These are phyloP conservation scores for Spathaspora girioi DNA, from an alignment of 805 yeast genomes.

Conservation along the genomic window DNA sequence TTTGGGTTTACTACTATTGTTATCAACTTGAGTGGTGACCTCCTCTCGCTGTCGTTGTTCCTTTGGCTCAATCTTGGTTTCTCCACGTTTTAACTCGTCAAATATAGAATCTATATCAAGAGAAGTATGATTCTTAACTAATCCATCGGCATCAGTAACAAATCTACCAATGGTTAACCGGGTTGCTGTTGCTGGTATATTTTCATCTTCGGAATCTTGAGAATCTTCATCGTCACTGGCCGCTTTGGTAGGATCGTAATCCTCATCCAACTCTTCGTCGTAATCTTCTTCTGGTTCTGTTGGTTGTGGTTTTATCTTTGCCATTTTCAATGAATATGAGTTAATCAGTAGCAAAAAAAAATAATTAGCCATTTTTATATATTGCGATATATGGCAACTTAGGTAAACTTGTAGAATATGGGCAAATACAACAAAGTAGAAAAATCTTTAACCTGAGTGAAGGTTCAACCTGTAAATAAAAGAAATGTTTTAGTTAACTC, in stretches of 20 bases:
- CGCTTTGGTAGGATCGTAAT: constrained; percentile 11
- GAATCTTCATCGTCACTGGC: constrained; percentile 16
- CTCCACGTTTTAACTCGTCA: constrained; percentile 16
- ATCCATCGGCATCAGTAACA: constrained; percentile 10
- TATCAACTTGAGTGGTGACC: constrained; percentile 1
- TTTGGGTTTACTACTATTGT: not conserved
- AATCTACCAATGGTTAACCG: constrained; percentile 29
- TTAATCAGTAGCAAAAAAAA: no score
- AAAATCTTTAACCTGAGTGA: no score
- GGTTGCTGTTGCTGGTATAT: constrained; percentile 43
- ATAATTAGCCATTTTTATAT: no score
- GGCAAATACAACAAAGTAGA: no score
- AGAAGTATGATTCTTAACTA: constrained; percentile 8
- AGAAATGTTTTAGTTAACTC: no score
- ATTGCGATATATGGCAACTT: no score
- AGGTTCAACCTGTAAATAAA: no score
- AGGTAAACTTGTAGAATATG: no score
- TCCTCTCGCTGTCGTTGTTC: constrained; percentile 2
- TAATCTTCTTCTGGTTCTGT: constrained; percentile 5
- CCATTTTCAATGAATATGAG: not conserved
- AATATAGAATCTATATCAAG: constrained; percentile 32
- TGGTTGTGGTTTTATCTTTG: not conserved
- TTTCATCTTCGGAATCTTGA: constrained; percentile 23
- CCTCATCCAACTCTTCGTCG: constrained; percentile 10
- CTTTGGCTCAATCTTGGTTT: not conserved